Conservation (phyloP, 208 protist species). For the Trypanosoma platydactyli region DNA sequence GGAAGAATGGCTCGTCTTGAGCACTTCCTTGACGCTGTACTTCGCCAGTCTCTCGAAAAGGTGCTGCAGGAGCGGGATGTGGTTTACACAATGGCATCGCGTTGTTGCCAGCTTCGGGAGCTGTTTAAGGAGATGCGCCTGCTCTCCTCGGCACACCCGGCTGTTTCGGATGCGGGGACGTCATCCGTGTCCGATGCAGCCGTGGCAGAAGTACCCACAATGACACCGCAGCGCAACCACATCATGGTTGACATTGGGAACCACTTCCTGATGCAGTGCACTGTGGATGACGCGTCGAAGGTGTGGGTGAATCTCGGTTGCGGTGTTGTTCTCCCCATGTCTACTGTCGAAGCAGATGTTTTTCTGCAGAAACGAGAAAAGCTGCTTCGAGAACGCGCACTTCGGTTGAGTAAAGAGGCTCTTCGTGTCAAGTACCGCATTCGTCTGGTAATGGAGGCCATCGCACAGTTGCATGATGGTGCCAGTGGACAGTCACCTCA, state of each 20-base stretch:
- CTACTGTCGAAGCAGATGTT: slow-evolving; percentile 39
- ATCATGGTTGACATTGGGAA: slow-evolving; percentile 81
- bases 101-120: slow-evolving; percentile 67
- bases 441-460: slow-evolving; percentile 71
- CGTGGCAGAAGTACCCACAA: background rate
- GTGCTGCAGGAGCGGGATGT: slow-evolving; percentile 57
- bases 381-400: slow-evolving; percentile 37
- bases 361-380: slow-evolving; percentile 66
- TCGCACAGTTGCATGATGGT: slow-evolving; percentile 50
- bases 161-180: slow-evolving; percentile 24
- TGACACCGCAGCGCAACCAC: slow-evolving; percentile 39
- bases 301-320: slow-evolving; percentile 83
- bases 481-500: slow-evolving; percentile 12
- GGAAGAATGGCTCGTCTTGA: slow-evolving; percentile 58
- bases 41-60: slow-evolving; percentile 48
- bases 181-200: slow-evolving; percentile 2
- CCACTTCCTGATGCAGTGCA: slow-evolving; percentile 65
- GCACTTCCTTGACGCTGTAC: slow-evolving; percentile 61
- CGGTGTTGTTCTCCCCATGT: slow-evolving; percentile 77
- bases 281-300: slow-evolving; percentile 40
- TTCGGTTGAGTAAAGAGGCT: slow-evolving; percentile 44
- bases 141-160: slow-evolving; percentile 45
- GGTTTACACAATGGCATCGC: slow-evolving; percentile 47
- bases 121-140: slow-evolving; percentile 69
- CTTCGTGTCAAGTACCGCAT: slow-evolving; percentile 81